Evolutionary conservation across 176 grass and related monocot species (phyloP).

Genomic region (Alloteropsis semialata): DNA sequence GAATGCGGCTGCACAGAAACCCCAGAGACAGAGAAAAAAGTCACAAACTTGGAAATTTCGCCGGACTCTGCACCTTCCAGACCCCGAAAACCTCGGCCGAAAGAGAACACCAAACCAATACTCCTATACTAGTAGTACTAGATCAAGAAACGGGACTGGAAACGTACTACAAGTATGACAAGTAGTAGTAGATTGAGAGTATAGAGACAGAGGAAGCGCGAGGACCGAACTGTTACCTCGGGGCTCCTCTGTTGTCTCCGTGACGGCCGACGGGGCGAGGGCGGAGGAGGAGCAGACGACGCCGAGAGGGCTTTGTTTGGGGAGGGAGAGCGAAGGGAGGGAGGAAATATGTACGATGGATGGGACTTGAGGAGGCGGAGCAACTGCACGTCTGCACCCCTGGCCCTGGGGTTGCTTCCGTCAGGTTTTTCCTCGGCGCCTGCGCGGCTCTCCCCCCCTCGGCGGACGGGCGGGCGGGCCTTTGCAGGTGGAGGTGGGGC

Average conservation of each 20-base stretch:
- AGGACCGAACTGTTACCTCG: background rate
- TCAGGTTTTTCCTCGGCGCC: background rate
- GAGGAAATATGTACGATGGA: background rate
- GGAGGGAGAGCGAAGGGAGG: background rate
- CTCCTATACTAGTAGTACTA: background rate
- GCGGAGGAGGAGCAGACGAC: background rate
- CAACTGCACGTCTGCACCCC: slow-evolving; percentile 24
- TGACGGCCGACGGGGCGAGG: background rate
- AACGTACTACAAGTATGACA: background rate
- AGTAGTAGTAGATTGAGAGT: background rate
- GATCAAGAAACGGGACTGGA: background rate
- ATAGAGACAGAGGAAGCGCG: background rate
- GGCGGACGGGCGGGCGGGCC: no score
- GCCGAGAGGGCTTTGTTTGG: background rate
- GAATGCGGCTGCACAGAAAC: background rate
- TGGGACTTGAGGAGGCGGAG: background rate
- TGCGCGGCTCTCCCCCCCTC: no score
- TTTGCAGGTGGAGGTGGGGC: no score
- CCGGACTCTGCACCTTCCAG: background rate
- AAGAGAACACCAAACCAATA: background rate
- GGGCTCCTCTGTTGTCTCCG: background rate
- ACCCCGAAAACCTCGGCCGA: background rate
- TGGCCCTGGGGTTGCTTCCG: background rate
- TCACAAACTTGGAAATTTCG: background rate
- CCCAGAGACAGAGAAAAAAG: background rate